A percentile compares a stretch with the other conserved stretches of the same genome.
Conservation (phyloP, 169 alveolate genomes). For the Cryptosporidium tyzzeri region DNA sequence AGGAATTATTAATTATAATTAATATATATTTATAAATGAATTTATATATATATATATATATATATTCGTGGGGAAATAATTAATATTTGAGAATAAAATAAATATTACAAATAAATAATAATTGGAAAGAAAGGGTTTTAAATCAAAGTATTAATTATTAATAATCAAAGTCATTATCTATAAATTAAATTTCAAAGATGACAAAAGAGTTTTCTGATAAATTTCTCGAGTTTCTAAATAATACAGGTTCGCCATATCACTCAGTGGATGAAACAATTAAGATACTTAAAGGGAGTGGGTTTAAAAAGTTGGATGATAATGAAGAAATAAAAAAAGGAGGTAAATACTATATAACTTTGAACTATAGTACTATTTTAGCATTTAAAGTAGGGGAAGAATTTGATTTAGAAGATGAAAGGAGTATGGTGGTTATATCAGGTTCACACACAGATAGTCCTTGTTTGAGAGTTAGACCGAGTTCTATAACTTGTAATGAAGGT, state of each 20-base stretch:
- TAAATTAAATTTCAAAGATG: neutral
- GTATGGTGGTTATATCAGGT: conserved; percentile 71
- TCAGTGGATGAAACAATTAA: conserved; percentile 78
- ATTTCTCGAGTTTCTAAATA: conserved; percentile 82
- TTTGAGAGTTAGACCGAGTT: conserved; percentile 92
- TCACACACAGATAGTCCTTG: conserved; percentile 97
- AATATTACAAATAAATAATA: neutral
- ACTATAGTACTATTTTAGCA: conserved; percentile 91
- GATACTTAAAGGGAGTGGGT: conserved; percentile 75
- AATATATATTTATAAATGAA: too few relatives aligned
- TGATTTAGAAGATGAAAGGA: conserved; percentile 77
- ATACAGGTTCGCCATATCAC: conserved; percentile 87
- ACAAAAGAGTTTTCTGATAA: conserved; percentile 45
- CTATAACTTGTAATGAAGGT: conserved; percentile 86
- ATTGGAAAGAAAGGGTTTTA: neutral
- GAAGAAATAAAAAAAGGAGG: conserved; percentile 81
- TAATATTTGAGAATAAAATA: neutral
- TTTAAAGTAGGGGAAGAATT: conserved; percentile 89
- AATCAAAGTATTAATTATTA: neutral
- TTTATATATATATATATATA: too few relatives aligned
- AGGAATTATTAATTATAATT: too few relatives aligned
- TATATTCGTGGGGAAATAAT: neutral
- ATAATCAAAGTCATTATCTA: neutral
- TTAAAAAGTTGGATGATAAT: conserved; percentile 78
- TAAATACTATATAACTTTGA: conserved; percentile 89